phyloP scores from a whole-genome alignment of 192 early-diverging fungal species.

The Linnemannia elongata region DNA sequence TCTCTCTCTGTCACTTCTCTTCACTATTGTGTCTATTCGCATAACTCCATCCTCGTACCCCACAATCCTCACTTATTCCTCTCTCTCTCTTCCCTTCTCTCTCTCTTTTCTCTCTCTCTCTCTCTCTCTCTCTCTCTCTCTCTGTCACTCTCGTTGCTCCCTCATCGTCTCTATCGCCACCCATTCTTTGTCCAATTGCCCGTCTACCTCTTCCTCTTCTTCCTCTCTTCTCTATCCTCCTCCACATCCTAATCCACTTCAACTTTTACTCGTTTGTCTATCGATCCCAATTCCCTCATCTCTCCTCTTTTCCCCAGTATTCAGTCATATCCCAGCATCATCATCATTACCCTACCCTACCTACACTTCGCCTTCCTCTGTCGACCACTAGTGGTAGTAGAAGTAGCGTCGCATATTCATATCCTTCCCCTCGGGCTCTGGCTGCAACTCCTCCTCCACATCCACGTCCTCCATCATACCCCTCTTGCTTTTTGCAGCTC shows the following conservation, averaged over 20 bases:
- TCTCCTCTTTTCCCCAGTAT: not conserved
- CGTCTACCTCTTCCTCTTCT: not conserved
- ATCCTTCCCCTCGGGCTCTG: not conserved
- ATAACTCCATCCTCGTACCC: not conserved
- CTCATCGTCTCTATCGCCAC: not conserved
- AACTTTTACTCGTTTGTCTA: not conserved
- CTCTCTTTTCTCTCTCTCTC: not conserved
- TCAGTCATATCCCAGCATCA: slow-evolving; percentile 3
- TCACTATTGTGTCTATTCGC: not conserved
- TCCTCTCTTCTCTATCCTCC: not conserved
- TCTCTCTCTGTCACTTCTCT: not conserved
- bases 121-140: not conserved
- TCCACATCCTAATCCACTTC: not conserved
- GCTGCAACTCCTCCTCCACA: not conserved
- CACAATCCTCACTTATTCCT: not conserved
- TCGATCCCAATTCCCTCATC: not conserved
- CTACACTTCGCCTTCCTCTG: not conserved
- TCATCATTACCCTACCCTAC: not conserved
- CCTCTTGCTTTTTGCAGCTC: too few species aligned
- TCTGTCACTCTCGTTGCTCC: too few species aligned
- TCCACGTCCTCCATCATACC: too few species aligned
- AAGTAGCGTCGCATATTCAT: not conserved
- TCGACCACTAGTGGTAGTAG: not conserved
- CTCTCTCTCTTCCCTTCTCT: not conserved
- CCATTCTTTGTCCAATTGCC: not conserved